Percentiles rank a stretch among this genome's conserved stretches.
Conservation (phyloP, 129 eudicot species). For the Flaveria linearis region DNA sequence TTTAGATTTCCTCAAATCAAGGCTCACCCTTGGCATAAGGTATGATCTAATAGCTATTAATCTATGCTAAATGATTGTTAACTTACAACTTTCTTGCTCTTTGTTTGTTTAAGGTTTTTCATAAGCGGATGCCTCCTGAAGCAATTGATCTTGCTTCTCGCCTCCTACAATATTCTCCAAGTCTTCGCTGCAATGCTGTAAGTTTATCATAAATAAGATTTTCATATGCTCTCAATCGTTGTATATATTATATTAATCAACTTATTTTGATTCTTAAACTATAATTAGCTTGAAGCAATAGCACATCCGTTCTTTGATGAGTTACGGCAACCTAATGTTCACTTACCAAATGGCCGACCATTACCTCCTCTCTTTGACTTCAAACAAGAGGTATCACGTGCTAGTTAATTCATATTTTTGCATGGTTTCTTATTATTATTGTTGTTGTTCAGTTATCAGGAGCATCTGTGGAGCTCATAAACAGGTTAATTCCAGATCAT, state of each 20-base stretch:
- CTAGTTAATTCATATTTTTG: neutral
- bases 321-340: constrained; percentile 81
- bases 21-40: constrained; percentile 99
- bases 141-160: constrained; percentile 95
- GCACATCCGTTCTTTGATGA: constrained; percentile 97
- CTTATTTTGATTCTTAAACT: neutral
- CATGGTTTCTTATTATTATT: neutral
- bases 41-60: constrained; percentile 25
- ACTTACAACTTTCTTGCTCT: neutral
- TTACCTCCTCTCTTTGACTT: constrained; percentile 90
- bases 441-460: constrained; percentile 52
- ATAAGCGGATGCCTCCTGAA: constrained; percentile 95
- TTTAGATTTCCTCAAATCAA: constrained; percentile 95
- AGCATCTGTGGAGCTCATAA: constrained; percentile 74
- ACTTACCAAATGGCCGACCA: constrained; percentile 86
- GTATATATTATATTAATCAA: neutral
- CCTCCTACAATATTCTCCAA: constrained; percentile 90
- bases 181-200: constrained; percentile 96
- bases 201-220: constrained; percentile 37
- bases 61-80: neutral
- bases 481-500: constrained; percentile 84
- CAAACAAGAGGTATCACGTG: constrained; percentile 71
- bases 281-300: constrained; percentile 77
- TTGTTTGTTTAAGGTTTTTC: constrained; percentile 70
- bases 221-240: neutral